phyloP scores from a whole-genome alignment of 2,329 filamentous ascomycete genomes.

The Nigrograna mackinnonii region DNA sequence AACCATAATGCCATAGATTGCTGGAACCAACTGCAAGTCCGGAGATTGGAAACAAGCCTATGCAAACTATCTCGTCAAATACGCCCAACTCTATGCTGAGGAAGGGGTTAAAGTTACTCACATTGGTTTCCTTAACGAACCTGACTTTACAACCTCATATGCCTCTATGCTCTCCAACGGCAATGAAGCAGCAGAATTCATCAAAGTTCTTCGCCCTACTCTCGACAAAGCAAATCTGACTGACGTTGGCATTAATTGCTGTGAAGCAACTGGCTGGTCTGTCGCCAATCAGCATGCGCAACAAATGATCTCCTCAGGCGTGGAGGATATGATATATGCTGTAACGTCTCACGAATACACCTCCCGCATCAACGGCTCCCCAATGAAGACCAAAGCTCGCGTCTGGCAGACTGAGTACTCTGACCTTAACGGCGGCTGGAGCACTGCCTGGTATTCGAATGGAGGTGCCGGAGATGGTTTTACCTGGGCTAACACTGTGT shows the following conservation, averaged over 20 bases:
- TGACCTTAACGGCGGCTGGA: slow-evolving; percentile 46
- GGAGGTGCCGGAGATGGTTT: slow-evolving; percentile 56
- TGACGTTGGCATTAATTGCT: slow-evolving; percentile 47
- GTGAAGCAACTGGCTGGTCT: slow-evolving; percentile 49
- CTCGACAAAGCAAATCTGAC: slow-evolving; percentile 41
- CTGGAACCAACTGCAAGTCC: slow-evolving; percentile 34
- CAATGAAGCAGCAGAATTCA: slow-evolving; percentile 55
- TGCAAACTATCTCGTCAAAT: slow-evolving; percentile 53
- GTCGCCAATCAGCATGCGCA: slow-evolving; percentile 43
- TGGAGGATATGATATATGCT: slow-evolving; percentile 43
- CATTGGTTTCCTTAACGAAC: slow-evolving; percentile 52
- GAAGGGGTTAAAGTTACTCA: slow-evolving; percentile 45
- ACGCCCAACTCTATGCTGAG: slow-evolving; percentile 47
- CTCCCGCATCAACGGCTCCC: slow-evolving; percentile 38
- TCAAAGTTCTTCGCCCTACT: slow-evolving; percentile 50
- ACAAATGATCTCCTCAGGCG: slow-evolving; percentile 41
- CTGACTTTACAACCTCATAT: slow-evolving; percentile 45
- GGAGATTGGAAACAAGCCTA: slow-evolving; percentile 55
- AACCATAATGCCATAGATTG: slow-evolving; percentile 20
- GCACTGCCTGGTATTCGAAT: slow-evolving; percentile 51
- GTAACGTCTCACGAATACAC: slow-evolving; percentile 50
- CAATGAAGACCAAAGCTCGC: slow-evolving; percentile 46
- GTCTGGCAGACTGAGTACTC: slow-evolving; percentile 59
- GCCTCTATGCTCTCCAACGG: slow-evolving; percentile 53
- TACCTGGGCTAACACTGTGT: slow-evolving; percentile 60